Base-by-base conservation (phyloP, 1,284 basidiomycete genomes). In the Spongiforma sp. region DNA sequence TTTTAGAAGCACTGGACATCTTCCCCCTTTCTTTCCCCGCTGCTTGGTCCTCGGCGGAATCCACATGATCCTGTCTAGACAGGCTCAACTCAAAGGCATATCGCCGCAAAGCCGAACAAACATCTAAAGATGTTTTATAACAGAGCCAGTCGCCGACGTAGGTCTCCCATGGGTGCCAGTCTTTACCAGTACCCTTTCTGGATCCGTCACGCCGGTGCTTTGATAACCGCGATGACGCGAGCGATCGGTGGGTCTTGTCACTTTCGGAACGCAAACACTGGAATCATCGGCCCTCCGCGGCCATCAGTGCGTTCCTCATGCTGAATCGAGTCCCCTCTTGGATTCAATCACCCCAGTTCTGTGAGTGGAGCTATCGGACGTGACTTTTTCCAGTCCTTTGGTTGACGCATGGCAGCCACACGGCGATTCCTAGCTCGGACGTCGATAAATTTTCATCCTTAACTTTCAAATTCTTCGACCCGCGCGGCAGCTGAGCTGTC, bases 251-350 rank as follows among this genome's bases (percentile, higher is more conserved):
- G 30, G 36, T 63, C 34, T 34, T n/a, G 26, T 53, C 52, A 53
- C 7, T 56, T 53, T 53, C 52, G n/a, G 43, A 32, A 32, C 28
- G 12, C 36, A 21, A 62, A n/a, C 30, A 46, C 15, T 21, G n/a
- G 64, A 36, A 56, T 62, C 52, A 36, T 66, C 64, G 34, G n/a
- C 17, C 28, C 36, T 63, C 53, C 48, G 52, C 32, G 52, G 52
- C 12, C 5, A 5, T 62, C 46, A 26, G 41, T 59, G 60, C 48
- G 15, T 7, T 55, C 50, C 61, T 67, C 64, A n/a, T 48, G 61
- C 48, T 33, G 2, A 33, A 55, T 53, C 50, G 32, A 39, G 39
- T 17, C 30, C 2, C 26, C n/a, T n/a, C 50, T 34, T 33, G 5
- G 4, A 39, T 14, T 30, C 19, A 21, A 30, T 41, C 59, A 62